Base-by-base conservation (phyloP, 1,284 basidiomycete species). In the Cystobasidium sp. region DNA sequence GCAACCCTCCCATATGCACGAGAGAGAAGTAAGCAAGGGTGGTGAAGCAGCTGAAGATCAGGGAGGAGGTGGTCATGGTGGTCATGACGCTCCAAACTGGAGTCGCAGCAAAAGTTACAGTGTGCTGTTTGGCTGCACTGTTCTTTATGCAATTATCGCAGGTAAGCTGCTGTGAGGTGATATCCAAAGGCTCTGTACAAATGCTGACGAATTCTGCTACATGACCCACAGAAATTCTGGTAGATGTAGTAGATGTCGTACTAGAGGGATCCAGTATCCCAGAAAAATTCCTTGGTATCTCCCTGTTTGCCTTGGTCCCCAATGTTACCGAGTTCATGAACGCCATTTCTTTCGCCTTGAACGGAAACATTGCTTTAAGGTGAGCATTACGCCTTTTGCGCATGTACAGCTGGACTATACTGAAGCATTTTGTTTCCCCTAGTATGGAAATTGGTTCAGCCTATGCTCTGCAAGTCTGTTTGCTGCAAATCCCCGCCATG, bases 261-360 rank as follows among this genome's bases (percentile, higher is more conserved):
- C 85, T 99, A 24, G 85, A 93, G 76, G 94, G 90, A n/a, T 94
- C 93, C 0, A 93, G 93, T 0, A 92, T 99, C 49, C 93, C 97
- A 76, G 96, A 99, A 82, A 99, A 99, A 82, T 96, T 99, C 85
- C 86, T 99, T 43, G 97, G 97, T 58, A 87, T 99, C 73, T 98
- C 95, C 0, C 86, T 99, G 9, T 99, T 99, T 80, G 96, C 97
- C 1, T 87, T 99, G 44, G 95, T 99, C 0, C 97, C 97, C 10
- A 99, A 99, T 82, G 97, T 95, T 18, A 99, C 97, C 22, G 97
- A 99, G 84, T 99, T 99, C 82, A 98, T 99, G 96, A 99, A 99
- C 82, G 97, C 97, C 70, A 97, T 99, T 80, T 96, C 94, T n/a
- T 99, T 99, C 81, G 96, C 97, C 18, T 84, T 99, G 79, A 92